Conservation (phyloP, 2,329 filamentous ascomycete genomes). For the Colletotrichum sp. region DNA sequence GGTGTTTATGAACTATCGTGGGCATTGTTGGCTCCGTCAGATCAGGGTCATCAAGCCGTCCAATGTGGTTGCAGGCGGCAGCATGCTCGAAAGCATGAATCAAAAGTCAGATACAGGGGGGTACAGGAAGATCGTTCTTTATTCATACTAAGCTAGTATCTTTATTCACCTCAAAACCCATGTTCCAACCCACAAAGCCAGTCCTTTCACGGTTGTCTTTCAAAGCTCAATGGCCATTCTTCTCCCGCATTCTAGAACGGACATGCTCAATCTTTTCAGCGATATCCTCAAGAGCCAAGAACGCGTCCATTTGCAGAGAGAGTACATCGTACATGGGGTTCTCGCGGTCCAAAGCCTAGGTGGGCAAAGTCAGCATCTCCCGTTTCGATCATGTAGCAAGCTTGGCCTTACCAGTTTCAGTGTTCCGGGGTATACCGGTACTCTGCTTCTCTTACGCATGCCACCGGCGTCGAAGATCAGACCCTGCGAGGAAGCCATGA, state of each 20-base stretch:
- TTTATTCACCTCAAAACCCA: not conserved
- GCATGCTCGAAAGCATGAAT: not conserved
- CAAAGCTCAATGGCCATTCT: not conserved
- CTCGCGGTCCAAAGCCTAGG: not conserved
- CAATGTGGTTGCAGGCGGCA: not conserved
- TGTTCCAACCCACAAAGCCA: not conserved
- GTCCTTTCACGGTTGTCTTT: not conserved
- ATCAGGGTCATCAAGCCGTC: not conserved
- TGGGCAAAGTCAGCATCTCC: not conserved
- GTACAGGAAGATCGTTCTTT: not conserved
- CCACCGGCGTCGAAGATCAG: not conserved
- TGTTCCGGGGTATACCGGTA: not conserved
- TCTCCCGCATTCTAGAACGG: not conserved
- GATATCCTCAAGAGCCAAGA: not conserved
- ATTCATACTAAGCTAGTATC: not conserved
- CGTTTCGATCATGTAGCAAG: not conserved
- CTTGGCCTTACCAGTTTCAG: not conserved
- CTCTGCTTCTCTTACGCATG: not conserved
- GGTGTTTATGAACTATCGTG: not conserved
- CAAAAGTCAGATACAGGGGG: not conserved
- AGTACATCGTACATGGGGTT: not conserved
- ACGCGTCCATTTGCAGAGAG: not conserved
- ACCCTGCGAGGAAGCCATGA: fast-evolving
- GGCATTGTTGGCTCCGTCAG: not conserved
- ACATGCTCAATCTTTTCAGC: not conserved